phyloP scores from a whole-genome alignment of 139 green algal species.

The Microglena sp. region DNA sequence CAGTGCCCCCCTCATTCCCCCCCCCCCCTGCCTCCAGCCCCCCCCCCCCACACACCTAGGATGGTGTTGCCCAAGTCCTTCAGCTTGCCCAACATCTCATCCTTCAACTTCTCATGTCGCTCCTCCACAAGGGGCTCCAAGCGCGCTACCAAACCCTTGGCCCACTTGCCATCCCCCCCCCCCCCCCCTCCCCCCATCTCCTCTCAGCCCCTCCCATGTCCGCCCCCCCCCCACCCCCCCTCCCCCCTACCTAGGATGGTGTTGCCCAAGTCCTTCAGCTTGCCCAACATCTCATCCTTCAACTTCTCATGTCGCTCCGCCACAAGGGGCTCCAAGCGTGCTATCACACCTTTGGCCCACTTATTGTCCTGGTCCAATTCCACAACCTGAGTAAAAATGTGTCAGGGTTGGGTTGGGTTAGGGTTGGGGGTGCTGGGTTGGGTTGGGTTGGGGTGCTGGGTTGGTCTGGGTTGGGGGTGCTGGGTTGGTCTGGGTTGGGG shows the following conservation, averaged over 20 bases:
- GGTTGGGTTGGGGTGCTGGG: no score
- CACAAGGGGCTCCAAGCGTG: conserved; percentile 63
- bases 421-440: no score
- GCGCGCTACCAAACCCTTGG: conserved; percentile 23
- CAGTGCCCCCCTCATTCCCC: no score
- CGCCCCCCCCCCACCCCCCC: no score
- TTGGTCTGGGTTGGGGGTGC: no score
- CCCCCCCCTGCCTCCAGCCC: no score
- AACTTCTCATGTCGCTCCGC: conserved; percentile 79
- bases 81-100: conserved; percentile 69
- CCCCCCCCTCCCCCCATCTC: no score
- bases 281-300: conserved; percentile 67
- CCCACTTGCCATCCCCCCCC: no score
- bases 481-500: no score
- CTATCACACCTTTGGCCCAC: conserved; percentile 29
- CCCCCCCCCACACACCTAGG: no score
- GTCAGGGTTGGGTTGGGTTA: not conserved
- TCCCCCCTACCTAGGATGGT: no score
- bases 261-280: conserved; percentile 68
- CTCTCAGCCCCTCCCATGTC: no score
- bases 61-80: conserved; percentile 44
- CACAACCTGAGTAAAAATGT: conserved; percentile 52
- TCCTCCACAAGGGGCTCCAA: conserved; percentile 72
- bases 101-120: conserved; percentile 84
- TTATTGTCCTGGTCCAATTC: conserved; percentile 56